A percentile compares a stretch with the other conserved stretches of the same genome.
These are phyloP conservation scores for Tillandsia fasciculata DNA, from an alignment of 176 grass and related monocot species.

Conservation along the genomic window DNA sequence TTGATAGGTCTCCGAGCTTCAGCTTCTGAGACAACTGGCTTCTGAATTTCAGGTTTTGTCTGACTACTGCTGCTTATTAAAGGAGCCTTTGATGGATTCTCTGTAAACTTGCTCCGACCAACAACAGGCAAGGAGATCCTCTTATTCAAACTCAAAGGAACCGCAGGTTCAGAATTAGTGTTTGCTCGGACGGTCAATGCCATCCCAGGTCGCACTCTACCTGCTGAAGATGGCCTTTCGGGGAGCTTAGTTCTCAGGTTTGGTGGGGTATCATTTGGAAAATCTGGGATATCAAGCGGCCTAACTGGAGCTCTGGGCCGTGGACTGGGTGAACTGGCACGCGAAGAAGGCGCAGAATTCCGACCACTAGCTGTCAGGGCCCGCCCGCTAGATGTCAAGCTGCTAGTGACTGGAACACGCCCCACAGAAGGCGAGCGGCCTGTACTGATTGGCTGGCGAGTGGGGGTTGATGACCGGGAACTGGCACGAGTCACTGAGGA, in stretches of 20 bases:
- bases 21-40: constrained; percentile 23
- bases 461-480: constrained; percentile 74
- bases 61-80: constrained; percentile 46
- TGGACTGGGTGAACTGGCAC: constrained; percentile 65
- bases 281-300: constrained; percentile 79
- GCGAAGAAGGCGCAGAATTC: constrained; percentile 45
- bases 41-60: constrained; percentile 17
- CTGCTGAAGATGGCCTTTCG: constrained; percentile 62
- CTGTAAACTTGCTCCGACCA: constrained; percentile 61
- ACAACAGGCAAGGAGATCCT: constrained; percentile 71
- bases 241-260: constrained; percentile 83
- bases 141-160: constrained; percentile 37
- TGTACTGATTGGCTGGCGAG: constrained; percentile 33
- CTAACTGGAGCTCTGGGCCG: constrained; percentile 52
- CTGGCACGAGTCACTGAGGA: constrained; percentile 13
- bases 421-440: constrained; percentile 65
- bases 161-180: constrained; percentile 32
- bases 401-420: constrained; percentile 33
- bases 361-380: constrained; percentile 33
- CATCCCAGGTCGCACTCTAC: constrained; percentile 58
- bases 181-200: constrained; percentile 33
- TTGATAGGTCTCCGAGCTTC: constrained; percentile 25
- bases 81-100: constrained; percentile 44
- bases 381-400: constrained; percentile 36
- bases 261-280: constrained; percentile 73